A percentile compares a stretch with the other conserved stretches of the same genome.
Evolutionary conservation across 345 rosid species (phyloP).

Genomic region (Pugionium cornutum): DNA sequence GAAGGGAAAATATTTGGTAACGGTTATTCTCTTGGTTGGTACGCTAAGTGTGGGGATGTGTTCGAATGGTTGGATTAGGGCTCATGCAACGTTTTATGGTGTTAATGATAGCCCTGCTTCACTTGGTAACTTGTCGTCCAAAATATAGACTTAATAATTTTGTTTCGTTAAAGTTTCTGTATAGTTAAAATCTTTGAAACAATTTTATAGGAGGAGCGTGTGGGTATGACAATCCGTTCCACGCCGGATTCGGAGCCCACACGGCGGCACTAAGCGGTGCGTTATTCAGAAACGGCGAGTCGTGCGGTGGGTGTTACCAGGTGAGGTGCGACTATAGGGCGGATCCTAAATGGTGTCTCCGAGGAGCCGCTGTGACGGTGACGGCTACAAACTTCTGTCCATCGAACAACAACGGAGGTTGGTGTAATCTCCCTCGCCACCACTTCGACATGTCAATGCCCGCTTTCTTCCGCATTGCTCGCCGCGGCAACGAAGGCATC

Average conservation of each 20-base stretch:
- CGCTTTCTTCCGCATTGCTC: conserved; percentile 68
- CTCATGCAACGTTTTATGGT: conserved; percentile 78
- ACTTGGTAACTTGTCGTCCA: conserved; percentile 50
- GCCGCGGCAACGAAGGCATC: conserved; percentile 75
- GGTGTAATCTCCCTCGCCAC: conserved; percentile 79
- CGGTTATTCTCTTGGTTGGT: conserved; percentile 34
- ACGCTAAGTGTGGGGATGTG: conserved; percentile 42
- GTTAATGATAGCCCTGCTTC: conserved; percentile 70
- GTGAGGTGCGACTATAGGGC: conserved; percentile 54
- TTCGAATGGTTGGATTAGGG: conserved; percentile 52
- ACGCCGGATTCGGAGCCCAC: conserved; percentile 76
- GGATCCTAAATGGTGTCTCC: conserved; percentile 87
- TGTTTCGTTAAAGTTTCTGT: no score
- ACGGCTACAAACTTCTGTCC: conserved; percentile 91
- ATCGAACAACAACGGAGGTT: conserved; percentile 69
- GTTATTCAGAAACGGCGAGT: conserved; percentile 60
- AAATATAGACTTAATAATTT: no score
- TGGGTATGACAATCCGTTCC: conserved; percentile 73
- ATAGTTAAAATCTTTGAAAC: no score
- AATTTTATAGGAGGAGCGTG: conserved; percentile 73
- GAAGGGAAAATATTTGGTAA: conserved; percentile 27
- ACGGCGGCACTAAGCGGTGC: conserved; percentile 74
- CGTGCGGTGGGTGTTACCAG: conserved; percentile 78
- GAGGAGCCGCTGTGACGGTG: conserved; percentile 51
- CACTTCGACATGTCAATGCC: conserved; percentile 84